These are phyloP conservation scores for Pisolithus orientalis DNA, from an alignment of 768 basidiomycete genomes.

Conservation along the genomic window DNA sequence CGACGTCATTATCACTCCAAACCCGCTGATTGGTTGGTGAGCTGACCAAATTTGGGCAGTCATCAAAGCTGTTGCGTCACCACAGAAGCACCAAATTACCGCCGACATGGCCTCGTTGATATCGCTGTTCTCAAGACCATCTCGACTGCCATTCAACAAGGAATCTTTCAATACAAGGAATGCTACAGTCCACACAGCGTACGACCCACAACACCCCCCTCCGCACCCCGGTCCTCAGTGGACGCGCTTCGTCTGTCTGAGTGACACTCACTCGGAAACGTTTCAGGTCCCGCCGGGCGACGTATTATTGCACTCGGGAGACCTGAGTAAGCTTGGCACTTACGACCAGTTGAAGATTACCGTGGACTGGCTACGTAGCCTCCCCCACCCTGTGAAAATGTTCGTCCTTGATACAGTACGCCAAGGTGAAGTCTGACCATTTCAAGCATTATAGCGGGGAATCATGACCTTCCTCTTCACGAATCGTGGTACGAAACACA, in stretches of 20 bases:
- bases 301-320: conserved; percentile 54
- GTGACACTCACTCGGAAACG: conserved; percentile 46
- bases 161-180: not conserved
- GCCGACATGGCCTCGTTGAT: not conserved
- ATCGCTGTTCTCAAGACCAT: not conserved
- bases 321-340: conserved; percentile 44
- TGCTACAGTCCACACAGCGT: conserved; percentile 4
- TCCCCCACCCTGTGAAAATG: conserved; percentile 54
- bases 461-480: conserved; percentile 45
- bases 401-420: conserved; percentile 16
- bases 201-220: conserved; percentile 19
- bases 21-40: no score
- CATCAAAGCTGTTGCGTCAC: not conserved
- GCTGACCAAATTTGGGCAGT: not conserved
- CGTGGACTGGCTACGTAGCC: conserved; percentile 43
- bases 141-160: not conserved
- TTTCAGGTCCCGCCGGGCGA: conserved; percentile 50
- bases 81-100: not conserved
- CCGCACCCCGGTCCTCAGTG: conserved; percentile 31
- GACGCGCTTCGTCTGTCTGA: conserved; percentile 51
- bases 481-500: conserved; percentile 16
- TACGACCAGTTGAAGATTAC: conserved; percentile 39
- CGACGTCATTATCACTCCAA: no score
- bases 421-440: not conserved
- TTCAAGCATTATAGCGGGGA: conserved; percentile 53